Base-by-base conservation (phyloP, 164 flowering plant species). In the Liriodendron chinense region DNA sequence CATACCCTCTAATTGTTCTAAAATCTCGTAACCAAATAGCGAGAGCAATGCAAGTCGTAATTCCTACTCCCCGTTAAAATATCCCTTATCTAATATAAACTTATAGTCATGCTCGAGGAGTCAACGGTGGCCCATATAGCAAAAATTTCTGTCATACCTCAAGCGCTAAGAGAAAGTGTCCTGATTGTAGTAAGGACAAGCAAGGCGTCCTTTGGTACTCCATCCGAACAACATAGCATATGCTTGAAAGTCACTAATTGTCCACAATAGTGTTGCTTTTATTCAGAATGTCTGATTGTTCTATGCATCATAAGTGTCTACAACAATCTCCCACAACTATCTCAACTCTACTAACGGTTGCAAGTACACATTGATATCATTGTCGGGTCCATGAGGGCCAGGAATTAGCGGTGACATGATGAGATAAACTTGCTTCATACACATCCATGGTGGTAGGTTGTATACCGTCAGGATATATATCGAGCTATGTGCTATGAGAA, bases 191-290 rank as follows among this genome's bases (percentile, higher is more conserved):
- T 9, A 7, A 1, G 80, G 84, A 69, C 82, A 77, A 0, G 80
- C 82, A 0, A 34, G 24, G 1, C 59, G 6, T 0, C 82, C 79
- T 47, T 73, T 70, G 16, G 76, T 74, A 5, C 28, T 47, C 72
- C 80, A 77, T 12, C 84, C 75, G 3, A 77, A 77, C 20, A 81
- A 24, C 25, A 49, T 69, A 1, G 70, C 81, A 79, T 79, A 79
- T 4, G 77, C 81, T 0, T 75, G 79, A 57, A 84, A 84, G 26
- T 84, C 81, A 72, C 66, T 84, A 3, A 84, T 82, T 0, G 77
- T 82, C 81, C 83, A 82, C 20, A 82, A 20, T 1, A 82, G 0
- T 6, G 79, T 61, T 21, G 75, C 78, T 16, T 48, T 71, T 71
- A 84, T 48, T 1, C 0, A 23, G 59, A 79, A 81, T 0, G 1